Conservation (phyloP, 352 stramenopile species). For the Phytophthora fragariaefolia region DNA sequence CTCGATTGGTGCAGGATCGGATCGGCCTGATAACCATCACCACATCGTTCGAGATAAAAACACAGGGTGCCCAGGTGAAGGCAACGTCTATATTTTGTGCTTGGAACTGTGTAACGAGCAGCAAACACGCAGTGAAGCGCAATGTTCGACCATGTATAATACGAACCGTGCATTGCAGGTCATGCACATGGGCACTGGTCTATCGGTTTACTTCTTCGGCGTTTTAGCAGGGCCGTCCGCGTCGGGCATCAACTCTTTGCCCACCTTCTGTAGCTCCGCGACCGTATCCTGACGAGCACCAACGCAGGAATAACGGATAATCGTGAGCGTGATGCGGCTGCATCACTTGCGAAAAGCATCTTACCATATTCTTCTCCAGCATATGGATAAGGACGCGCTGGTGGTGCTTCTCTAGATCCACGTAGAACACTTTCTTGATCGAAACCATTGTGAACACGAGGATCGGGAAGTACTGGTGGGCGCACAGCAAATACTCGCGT, state of each 20-base stretch:
- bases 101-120: background rate
- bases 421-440: conserved; percentile 61
- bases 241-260: conserved; percentile 27
- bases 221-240: conserved; percentile 17
- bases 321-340: too few species aligned
- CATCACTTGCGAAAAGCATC: too few species aligned
- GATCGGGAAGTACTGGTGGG: conserved; percentile 62
- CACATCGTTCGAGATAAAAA: conserved; percentile 30
- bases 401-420: conserved; percentile 70
- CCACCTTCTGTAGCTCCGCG: conserved; percentile 33
- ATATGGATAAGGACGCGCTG: conserved; percentile 53
- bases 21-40: conserved; percentile 29
- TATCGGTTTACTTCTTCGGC: conserved; percentile 17
- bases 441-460: conserved; percentile 47
- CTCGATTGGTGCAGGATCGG: too few species aligned
- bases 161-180: background rate
- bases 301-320: too few species aligned
- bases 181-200: background rate
- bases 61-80: background rate
- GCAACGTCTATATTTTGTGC: background rate
- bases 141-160: too few species aligned
- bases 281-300: conserved; percentile 39
- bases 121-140: background rate
- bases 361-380: conserved; percentile 60
- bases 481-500: conserved; percentile 64